Conservation (phyloP, 129 eudicot genomes). For the Artemisia argyi region DNA sequence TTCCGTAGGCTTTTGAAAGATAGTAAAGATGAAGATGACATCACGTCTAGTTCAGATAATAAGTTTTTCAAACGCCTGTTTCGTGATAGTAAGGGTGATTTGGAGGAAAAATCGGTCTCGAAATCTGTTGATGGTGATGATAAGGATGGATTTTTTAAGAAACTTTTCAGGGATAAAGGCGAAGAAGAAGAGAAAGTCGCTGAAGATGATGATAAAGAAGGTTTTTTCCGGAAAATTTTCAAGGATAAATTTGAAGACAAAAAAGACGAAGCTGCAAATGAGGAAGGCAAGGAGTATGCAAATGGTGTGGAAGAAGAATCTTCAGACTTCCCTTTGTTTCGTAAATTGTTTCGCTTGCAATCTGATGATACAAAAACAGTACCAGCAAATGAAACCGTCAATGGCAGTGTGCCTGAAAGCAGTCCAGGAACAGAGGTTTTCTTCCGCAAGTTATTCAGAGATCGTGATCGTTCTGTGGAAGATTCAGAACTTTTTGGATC, state of each 20-base stretch:
- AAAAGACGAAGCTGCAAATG: slow-evolving; percentile 52
- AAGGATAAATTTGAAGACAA: slow-evolving; percentile 83
- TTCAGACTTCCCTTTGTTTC: slow-evolving; percentile 76
- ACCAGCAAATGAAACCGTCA: slow-evolving; percentile 41
- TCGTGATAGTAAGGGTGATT: slow-evolving; percentile 78
- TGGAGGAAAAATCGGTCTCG: slow-evolving; percentile 58
- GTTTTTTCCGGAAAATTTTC: slow-evolving; percentile 72
- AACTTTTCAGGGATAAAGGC: slow-evolving; percentile 77
- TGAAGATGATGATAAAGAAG: slow-evolving; percentile 83
- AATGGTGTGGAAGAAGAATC: slow-evolving; percentile 81
- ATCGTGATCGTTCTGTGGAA: slow-evolving; percentile 94
- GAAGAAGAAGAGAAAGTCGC: slow-evolving; percentile 67
- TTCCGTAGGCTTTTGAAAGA: slow-evolving; percentile 75
- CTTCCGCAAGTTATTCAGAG: slow-evolving; percentile 85
- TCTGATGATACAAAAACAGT: slow-evolving; percentile 71
- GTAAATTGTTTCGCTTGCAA: slow-evolving; percentile 78
- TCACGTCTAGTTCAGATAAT: slow-evolving; percentile 72
- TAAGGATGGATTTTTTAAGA: slow-evolving; percentile 77
- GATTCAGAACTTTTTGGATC: slow-evolving; percentile 94
- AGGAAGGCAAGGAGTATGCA: slow-evolving; percentile 58
- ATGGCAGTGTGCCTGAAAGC: slow-evolving; percentile 65
- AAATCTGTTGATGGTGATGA: slow-evolving; percentile 76
- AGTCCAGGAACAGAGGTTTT: slow-evolving; percentile 98
- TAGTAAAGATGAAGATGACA: slow-evolving; percentile 64
- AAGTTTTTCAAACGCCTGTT: slow-evolving; percentile 73